A percentile compares a stretch with the other conserved stretches of the same genome.
phyloP scores from a whole-genome alignment of 495 filamentous ascomycete genomes.

The Schizothecium vesticola region DNA sequence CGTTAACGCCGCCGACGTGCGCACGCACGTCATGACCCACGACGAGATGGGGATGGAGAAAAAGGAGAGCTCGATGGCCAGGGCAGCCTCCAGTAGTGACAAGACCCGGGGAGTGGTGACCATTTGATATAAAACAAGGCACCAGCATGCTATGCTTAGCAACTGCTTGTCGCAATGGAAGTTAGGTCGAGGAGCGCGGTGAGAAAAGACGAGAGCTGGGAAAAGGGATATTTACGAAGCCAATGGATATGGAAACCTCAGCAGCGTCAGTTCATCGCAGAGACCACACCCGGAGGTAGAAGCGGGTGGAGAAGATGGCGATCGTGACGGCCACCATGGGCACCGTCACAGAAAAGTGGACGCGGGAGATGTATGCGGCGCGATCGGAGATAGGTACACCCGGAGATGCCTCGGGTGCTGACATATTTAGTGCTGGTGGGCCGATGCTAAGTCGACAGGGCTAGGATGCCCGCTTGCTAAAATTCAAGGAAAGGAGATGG shows the following conservation, averaged over 20 bases:
- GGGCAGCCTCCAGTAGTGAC: not conserved
- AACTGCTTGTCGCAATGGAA: too few relatives aligned
- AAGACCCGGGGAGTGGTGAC: not conserved
- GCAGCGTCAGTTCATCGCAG: not conserved
- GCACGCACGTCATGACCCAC: constrained; percentile 16
- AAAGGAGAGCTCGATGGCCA: not conserved
- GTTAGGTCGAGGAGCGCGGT: not conserved
- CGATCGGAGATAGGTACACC: not conserved
- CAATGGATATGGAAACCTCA: not conserved
- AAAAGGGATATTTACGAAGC: not conserved
- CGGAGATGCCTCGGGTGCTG: too few relatives aligned
- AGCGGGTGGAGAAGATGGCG: not conserved
- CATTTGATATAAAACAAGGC: too few relatives aligned
- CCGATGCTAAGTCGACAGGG: too few relatives aligned
- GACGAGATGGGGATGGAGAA: not conserved
- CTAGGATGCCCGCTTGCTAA: too few relatives aligned
- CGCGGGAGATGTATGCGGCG: not conserved
- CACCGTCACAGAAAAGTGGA: constrained; percentile 1
- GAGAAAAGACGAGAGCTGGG: not conserved
- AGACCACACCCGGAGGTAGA: not conserved
- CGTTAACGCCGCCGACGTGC: constrained; percentile 16
- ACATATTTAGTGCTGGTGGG: too few relatives aligned
- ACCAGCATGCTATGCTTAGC: too few relatives aligned
- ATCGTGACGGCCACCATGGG: not conserved
- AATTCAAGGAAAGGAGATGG: too few relatives aligned